Base-by-base conservation (phyloP, 768 basidiomycete species). In the Cubamyces sp. region DNA sequence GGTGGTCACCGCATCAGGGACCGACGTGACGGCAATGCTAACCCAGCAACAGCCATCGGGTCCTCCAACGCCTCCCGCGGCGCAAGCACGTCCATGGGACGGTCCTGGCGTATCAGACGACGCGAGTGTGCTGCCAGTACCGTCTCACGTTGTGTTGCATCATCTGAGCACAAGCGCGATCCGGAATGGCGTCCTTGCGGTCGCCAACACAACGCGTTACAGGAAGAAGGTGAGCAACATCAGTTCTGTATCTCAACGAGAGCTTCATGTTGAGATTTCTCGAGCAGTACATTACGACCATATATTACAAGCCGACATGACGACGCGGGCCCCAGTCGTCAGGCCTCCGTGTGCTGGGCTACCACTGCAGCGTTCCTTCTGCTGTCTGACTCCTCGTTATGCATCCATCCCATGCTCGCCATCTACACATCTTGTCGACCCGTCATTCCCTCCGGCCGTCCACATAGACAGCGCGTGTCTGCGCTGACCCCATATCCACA, bases 121-220 rank as follows among this genome's bases (percentile, higher is more conserved):
- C 70, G 90, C 86, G 54, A 90, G 88, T 50, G 94, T 98, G 59
- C 75, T 98, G 64, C 90, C 96, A 16, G 93, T 97, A 21, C 96
- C 96, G 21, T 90, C 87, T 40, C 96, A 98, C 77, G 93, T 94
- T 40, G 94, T 98, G 23, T 78, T 98, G 65, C 94, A 97, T 68
- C 96, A 98, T 75, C 76, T 98, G 69, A 92, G 92, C 64, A 97
- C 96, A 64, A 96, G 94, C 69, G 95, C 96, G 54, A 98, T 98
- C 64, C 82, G 87, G 74, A 95, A 95, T 73, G 95, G 94, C 7
- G 93, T 96, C 48, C 75, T 98, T 51, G 95, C 94, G 41, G 94
- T 98, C 5, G 95, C 88, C 26, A 93, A 87, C 62, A 98, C 96
- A 60, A 94, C 89, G 53, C 79, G 96, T 71, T 98, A 97, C 78